Evolutionary conservation across 441 rosid genomes (phyloP).

Genomic region (Biscutella laevigata): DNA sequence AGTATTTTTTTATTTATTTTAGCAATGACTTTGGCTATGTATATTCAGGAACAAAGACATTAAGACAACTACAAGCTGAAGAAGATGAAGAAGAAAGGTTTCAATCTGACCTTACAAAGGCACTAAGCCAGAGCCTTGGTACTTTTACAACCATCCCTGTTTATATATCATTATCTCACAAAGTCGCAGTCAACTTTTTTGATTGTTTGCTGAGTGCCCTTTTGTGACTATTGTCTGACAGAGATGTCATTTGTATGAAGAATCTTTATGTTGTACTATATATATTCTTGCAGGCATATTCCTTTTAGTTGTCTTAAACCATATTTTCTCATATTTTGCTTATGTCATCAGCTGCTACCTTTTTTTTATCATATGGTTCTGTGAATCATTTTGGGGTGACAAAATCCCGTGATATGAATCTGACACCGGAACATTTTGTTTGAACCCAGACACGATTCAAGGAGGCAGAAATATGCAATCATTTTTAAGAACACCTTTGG

Average conservation of each 20-base stretch:
- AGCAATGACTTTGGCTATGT: too few relatives aligned
- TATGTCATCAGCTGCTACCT: not conserved
- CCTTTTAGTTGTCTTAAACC: not conserved
- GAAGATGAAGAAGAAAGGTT: constrained; percentile 91
- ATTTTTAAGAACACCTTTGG: constrained; percentile 29
- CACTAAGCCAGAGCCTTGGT: constrained; percentile 94
- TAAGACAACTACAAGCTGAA: constrained; percentile 68
- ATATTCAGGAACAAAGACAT: constrained; percentile 54
- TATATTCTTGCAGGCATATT: too few relatives aligned
- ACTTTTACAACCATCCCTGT: constrained; percentile 19
- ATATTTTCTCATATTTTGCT: not conserved
- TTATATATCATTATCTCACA: not conserved
- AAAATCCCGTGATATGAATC: not conserved
- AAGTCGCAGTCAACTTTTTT: constrained; percentile 11
- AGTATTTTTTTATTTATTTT: not conserved
- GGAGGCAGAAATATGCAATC: constrained; percentile 44
- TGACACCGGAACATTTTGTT: constrained; percentile 20
- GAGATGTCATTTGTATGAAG: constrained; percentile 6
- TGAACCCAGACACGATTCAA: constrained; percentile 49
- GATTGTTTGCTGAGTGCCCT: constrained; percentile 1
- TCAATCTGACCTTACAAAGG: constrained; percentile 83
- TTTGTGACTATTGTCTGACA: constrained; percentile 7
- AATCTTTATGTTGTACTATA: too few relatives aligned
- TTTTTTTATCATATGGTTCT: constrained; percentile 1
- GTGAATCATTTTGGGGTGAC: not conserved